Conservation (phyloP, 2,329 filamentous ascomycete species). For the Trichoderma koningiopsis region DNA sequence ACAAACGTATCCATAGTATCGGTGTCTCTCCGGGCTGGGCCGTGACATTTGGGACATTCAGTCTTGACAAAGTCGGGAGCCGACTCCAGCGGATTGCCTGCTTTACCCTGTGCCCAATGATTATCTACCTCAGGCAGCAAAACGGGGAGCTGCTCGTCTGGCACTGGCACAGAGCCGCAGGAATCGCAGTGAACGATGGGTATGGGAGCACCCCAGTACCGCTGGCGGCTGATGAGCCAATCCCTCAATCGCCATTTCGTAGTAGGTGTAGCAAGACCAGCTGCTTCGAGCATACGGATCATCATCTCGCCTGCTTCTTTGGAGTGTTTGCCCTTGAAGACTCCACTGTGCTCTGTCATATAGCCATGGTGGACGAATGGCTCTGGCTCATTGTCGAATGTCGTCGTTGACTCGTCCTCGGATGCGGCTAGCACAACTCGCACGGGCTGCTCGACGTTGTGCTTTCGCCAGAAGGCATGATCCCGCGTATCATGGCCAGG, state of each 20-base stretch:
- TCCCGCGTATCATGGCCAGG: slow-evolving; percentile 82
- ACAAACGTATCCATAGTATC: slow-evolving; percentile 98
- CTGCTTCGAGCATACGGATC: slow-evolving; percentile 56
- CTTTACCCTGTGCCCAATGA: slow-evolving; percentile 68
- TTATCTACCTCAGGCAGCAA: slow-evolving; percentile 68
- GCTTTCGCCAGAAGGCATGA: slow-evolving; percentile 76
- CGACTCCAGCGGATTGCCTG: slow-evolving; percentile 75
- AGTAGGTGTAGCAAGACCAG: slow-evolving; percentile 60
- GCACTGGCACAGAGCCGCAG: slow-evolving; percentile 80
- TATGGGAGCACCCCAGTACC: slow-evolving; percentile 90
- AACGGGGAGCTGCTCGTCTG: slow-evolving; percentile 75
- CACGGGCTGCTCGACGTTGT: slow-evolving; percentile 62
- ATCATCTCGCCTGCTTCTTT: slow-evolving; percentile 63
- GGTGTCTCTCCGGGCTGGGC: slow-evolving; percentile 75
- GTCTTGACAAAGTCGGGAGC: slow-evolving; percentile 74
- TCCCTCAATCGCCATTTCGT: slow-evolving; percentile 82
- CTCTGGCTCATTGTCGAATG: slow-evolving; percentile 54
- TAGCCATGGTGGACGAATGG: slow-evolving; percentile 68
- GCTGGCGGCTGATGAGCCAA: slow-evolving; percentile 89
- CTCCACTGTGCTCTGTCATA: slow-evolving; percentile 66
- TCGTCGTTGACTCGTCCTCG: slow-evolving; percentile 50
- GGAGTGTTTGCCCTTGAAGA: slow-evolving; percentile 66
- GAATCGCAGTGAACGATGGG: slow-evolving; percentile 79
- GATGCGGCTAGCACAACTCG: slow-evolving; percentile 62
- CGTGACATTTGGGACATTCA: slow-evolving; percentile 71